These are phyloP conservation scores for Coprinopsis sp. DNA, from an alignment of 768 basidiomycete genomes.

Conservation along the genomic window DNA sequence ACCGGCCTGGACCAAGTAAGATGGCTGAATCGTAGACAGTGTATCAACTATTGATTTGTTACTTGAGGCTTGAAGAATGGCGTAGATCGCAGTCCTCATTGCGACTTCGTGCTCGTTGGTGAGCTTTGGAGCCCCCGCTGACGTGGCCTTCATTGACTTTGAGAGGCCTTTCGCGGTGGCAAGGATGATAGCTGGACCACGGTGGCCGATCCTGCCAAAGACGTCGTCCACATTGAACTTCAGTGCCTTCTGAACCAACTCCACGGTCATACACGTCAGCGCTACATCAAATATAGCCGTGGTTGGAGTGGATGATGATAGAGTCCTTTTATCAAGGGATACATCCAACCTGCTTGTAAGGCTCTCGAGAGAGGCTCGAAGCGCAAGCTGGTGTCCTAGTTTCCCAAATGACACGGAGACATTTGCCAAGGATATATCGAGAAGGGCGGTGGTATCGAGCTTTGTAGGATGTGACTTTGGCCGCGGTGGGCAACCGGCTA, in stretches of 20 bases:
- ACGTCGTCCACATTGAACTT: slow-evolving; percentile 15
- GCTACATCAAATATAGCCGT: slow-evolving; percentile 24
- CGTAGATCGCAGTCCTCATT: slow-evolving; percentile 38
- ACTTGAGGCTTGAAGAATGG: slow-evolving; percentile 48
- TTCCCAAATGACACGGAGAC: slow-evolving; percentile 21
- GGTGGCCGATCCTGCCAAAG: slow-evolving; percentile 31
- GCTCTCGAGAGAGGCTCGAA: slow-evolving; percentile 20
- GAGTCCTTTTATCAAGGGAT: slow-evolving; percentile 29
- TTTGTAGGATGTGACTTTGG: slow-evolving; percentile 16
- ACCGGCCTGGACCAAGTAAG: slow-evolving; percentile 76
- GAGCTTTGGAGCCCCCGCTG: slow-evolving; percentile 23
- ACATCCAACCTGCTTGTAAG: slow-evolving; percentile 22
- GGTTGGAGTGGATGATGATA: slow-evolving; percentile 18
- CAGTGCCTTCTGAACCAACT: slow-evolving; percentile 12
- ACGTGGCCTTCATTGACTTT: slow-evolving; percentile 21
- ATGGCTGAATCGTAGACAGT: slow-evolving; percentile 78
- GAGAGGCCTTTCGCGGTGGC: slow-evolving; percentile 29
- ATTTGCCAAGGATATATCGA: slow-evolving; percentile 19
- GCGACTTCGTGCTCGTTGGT: slow-evolving; percentile 23
- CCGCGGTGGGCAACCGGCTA: background rate
- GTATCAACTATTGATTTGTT: slow-evolving; percentile 60
- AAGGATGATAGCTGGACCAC: slow-evolving; percentile 37
- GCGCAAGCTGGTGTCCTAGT: slow-evolving; percentile 11
- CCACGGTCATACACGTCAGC: slow-evolving; percentile 13
- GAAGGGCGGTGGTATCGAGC: slow-evolving; percentile 28